Base-by-base conservation (phyloP, 495 filamentous ascomycete genomes). In the Xylaria scruposa region DNA sequence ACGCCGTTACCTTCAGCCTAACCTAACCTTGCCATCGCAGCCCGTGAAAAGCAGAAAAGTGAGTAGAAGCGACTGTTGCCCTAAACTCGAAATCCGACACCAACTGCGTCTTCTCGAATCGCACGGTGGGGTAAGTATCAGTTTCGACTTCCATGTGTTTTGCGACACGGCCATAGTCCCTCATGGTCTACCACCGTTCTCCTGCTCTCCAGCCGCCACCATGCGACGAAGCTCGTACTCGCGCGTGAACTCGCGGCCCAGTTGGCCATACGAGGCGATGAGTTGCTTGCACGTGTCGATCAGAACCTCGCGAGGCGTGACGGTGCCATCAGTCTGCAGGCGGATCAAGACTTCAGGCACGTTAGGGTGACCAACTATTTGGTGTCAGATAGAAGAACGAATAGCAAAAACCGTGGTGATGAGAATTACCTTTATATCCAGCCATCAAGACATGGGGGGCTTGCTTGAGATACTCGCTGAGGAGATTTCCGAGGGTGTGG, bases 221-320 rank as follows among this genome's bases (percentile, higher is more conserved):
- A 95, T 97, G 85, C 95, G 97, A 75, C 95, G 91, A 69, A 98
- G 85, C 74, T 97, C 95, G 78, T 90, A 97, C 82, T 99, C 97
- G 79, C 97, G 97, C 60, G 94, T 97, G 81, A 99, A 97, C 77
- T 97, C 92, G 64, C 93, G 90, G 46, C 90, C 91, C 29, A 98
- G 80, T 63, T 89, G 89, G 31, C 88, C 91, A 70, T 97, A 86
- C 68, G 94, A 90, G 66, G 88, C 85, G 65, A 99, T 92, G 29
- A 97, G 83, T 67, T 92, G 90, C 78, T 92, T 87, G 83, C 91
- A 97, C 54, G 90, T 88, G 46, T 88, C 83, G 72, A 96, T 79
- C n/a, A 99, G 84, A 0, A 95, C 95, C 74, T 97, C 91, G 69
- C 92, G 93, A 7, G 96, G 97, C 13, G 90, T 93, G 73, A 97